Base-by-base conservation (phyloP, 805 yeast species). In the Kuraishia borneana region DNA sequence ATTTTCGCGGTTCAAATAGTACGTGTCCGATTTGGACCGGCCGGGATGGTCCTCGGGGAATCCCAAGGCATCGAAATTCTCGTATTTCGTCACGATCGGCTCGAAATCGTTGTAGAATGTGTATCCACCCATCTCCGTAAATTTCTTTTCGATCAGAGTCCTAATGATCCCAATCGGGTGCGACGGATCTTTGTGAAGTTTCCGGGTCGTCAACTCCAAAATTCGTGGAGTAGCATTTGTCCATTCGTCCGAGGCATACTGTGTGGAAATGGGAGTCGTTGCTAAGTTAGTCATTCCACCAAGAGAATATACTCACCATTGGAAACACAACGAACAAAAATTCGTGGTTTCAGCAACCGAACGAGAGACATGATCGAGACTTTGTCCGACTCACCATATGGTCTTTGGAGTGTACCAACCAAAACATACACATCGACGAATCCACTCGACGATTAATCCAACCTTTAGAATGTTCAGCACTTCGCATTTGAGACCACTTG, bases 21-120 rank as follows among this genome's bases (percentile, higher is more conserved):
- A 92, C 0, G 98, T 89, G 53, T 92, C 98, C 3, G 94, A 81
- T 47, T 73, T 82, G 14, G 92, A 74, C 48, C 98, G 68, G 3
- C 98, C 96, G 0, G 95, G 95, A 53, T 92, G 98, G 49, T 88
- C 94, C 23, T 54, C 47, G 2, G 96, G 95, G 54, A 92, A 89
- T 1, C 94, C 96, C 25, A 92, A 65, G 2, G 81, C 83, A 53
- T 92, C 98, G 50, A 92, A 92, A 53, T 92, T 92, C 48, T 89
- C 83, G 48, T 63, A 71, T 2, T 74, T 80, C 2, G 88, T 66
- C 1, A 92, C 98, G 1, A 73, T 82, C 0, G 98, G 96, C 39
- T 69, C 65, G 58, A 87, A 84, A 37, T 83, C 70, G 50, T 80
- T 83, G 57, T 78, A 85, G 44, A 76, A 76, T 0, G 94, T 80